Conservation (phyloP, 768 basidiomycete species). For the Calvatia gigantea region DNA sequence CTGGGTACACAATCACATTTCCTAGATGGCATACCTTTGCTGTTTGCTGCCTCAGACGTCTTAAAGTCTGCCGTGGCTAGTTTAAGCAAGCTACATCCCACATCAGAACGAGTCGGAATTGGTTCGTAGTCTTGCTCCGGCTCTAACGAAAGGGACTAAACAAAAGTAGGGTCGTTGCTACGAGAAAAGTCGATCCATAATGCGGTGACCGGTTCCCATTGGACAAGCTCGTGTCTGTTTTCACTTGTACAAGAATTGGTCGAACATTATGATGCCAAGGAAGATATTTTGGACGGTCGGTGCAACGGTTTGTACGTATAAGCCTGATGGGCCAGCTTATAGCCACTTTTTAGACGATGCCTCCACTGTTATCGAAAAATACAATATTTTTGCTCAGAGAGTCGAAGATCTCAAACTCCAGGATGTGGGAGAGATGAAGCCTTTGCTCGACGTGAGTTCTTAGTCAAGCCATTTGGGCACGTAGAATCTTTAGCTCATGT, state of each 20-base stretch:
- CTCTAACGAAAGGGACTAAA: constrained; percentile 6
- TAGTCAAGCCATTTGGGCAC: not conserved
- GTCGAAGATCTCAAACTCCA: constrained; percentile 63
- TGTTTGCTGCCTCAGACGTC: constrained; percentile 55
- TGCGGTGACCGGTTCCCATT: constrained; percentile 55
- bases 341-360: constrained; percentile 50
- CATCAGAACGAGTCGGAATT: constrained; percentile 53
- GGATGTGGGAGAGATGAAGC: constrained; percentile 59
- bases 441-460: constrained; percentile 72
- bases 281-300: constrained; percentile 44
- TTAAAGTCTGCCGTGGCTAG: not conserved
- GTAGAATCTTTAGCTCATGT: not conserved
- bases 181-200: constrained; percentile 68
- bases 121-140: constrained; percentile 36
- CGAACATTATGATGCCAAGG: constrained; percentile 40
- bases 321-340: too few species aligned
- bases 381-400: constrained; percentile 60
- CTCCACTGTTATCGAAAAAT: constrained; percentile 47
- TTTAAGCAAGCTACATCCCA: constrained; percentile 26
- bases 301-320: not conserved
- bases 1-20: constrained; percentile 76
- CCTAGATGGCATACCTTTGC: constrained; percentile 67
- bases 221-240: constrained; percentile 72
- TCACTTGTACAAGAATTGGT: constrained; percentile 71
- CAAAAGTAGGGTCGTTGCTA: constrained; percentile 56